A percentile compares a stretch with the other conserved stretches of the same genome.
Evolutionary conservation across 129 eudicot species (phyloP).

Genomic region (Arctium minus): DNA sequence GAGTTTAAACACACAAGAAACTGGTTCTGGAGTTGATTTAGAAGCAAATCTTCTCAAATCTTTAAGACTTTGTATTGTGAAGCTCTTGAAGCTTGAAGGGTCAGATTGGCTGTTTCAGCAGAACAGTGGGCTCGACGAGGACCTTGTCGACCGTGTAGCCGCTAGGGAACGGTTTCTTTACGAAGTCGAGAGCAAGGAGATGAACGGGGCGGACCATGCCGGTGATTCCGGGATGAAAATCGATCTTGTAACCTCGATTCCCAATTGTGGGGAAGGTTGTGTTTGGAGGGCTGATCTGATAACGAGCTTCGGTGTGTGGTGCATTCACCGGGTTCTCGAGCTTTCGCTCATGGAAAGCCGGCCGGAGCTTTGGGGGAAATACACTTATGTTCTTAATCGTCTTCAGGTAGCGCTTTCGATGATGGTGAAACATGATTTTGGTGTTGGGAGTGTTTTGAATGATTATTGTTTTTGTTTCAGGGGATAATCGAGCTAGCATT

Average conservation of each 20-base stretch:
- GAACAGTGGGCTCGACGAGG: constrained; percentile 89
- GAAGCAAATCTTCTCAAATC: constrained; percentile 83
- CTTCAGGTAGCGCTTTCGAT: constrained; percentile 63
- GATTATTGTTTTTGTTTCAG: constrained; percentile 25
- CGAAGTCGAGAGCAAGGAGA: constrained; percentile 71
- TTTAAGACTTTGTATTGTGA: constrained; percentile 59
- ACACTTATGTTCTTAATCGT: constrained; percentile 91
- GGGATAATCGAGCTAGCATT: constrained; percentile 81
- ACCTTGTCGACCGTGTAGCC: constrained; percentile 85
- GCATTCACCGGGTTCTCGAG: constrained; percentile 86
- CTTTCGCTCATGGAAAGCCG: constrained; percentile 97
- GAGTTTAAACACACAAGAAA: constrained; percentile 39
- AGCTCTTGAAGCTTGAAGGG: constrained; percentile 87
- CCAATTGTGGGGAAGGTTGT: constrained; percentile 94
- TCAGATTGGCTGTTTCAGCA: constrained; percentile 85
- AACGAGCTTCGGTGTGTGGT: constrained; percentile 93
- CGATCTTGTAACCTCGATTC: constrained; percentile 59
- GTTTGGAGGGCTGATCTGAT: constrained; percentile 76
- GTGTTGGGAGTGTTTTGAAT: not conserved
- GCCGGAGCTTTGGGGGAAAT: constrained; percentile 95
- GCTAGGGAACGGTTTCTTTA: constrained; percentile 76
- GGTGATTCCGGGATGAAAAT: constrained; percentile 48
- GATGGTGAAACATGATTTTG: not conserved
- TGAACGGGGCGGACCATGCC: constrained; percentile 32
- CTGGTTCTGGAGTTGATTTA: constrained; percentile 49